Conservation (phyloP, 805 yeast species). For the Grigorovia yakushimaensis region DNA sequence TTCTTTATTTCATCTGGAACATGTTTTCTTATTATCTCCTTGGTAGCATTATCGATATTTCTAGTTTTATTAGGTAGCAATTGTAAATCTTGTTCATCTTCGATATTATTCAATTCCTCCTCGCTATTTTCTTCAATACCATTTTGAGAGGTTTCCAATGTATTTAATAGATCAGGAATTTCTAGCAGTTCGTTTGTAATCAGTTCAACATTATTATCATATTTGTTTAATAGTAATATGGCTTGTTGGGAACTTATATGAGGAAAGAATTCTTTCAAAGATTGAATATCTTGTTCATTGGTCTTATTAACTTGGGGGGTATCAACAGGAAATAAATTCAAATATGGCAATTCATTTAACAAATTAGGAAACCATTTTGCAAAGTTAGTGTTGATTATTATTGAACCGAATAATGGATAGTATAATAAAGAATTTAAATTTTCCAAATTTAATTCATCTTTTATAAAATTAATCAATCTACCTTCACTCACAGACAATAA, state of each 20-base stretch:
- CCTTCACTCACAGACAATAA: constrained; percentile 39
- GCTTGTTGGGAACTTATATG: constrained; percentile 41
- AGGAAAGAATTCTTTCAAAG: constrained; percentile 58
- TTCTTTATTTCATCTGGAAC: constrained; percentile 44
- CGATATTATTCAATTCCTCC: constrained; percentile 3
- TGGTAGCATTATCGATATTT: not conserved
- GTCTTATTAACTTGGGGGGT: not conserved
- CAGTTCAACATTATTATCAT: constrained; percentile 44
- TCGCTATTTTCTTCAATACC: constrained; percentile 2
- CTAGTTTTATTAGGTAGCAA: not conserved
- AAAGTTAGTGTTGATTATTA: constrained; percentile 41
- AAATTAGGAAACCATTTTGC: constrained; percentile 42
- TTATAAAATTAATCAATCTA: constrained; percentile 34
- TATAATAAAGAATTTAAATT: constrained; percentile 34
- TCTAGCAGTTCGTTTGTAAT: constrained; percentile 56
- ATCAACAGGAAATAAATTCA: constrained; percentile 20
- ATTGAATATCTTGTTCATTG: constrained; percentile 31
- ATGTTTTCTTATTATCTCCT: constrained; percentile 9
- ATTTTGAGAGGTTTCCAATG: not conserved
- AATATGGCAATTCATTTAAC: constrained; percentile 40
- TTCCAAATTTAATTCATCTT: constrained; percentile 35
- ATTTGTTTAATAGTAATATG: constrained; percentile 37
- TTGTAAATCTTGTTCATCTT: constrained; percentile 9
- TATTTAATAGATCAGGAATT: constrained; percentile 37
- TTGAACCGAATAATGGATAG: constrained; percentile 47